A percentile compares a stretch with the other conserved stretches of the same genome.
These are phyloP conservation scores for Glomus cerebriforme DNA, from an alignment of 192 early-diverging fungal genomes.

Conservation along the genomic window DNA sequence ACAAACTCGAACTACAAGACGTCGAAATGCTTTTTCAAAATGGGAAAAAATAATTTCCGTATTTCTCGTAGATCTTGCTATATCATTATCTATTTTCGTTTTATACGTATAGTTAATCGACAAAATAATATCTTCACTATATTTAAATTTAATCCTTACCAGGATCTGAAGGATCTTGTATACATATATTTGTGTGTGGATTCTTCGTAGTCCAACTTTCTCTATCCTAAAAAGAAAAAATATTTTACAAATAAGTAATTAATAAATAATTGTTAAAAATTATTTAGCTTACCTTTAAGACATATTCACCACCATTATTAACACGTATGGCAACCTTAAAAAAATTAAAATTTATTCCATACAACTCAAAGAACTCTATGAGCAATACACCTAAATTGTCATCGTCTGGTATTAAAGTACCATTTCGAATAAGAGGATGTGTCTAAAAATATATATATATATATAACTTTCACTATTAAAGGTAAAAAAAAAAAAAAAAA, in stretches of 20 bases:
- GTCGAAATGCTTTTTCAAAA: constrained; percentile 5
- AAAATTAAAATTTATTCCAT: constrained; percentile 80
- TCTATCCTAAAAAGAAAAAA: background rate
- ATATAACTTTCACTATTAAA: too few relatives aligned
- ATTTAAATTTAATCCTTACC: background rate
- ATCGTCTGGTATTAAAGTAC: constrained; percentile 54
- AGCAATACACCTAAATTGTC: constrained; percentile 87
- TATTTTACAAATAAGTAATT: background rate
- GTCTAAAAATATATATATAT: constrained; percentile 56
- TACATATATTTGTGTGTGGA: constrained; percentile 7
- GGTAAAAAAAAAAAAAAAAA: background rate
- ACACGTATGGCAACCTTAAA: constrained; percentile 65
- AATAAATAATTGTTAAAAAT: background rate
- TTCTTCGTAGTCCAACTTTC: background rate
- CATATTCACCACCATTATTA: constrained; percentile 56
- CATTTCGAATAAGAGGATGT: constrained; percentile 75
- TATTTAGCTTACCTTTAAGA: constrained; percentile 34
- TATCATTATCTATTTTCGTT: constrained; percentile 1
- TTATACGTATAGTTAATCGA: background rate
- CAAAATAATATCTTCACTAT: background rate
- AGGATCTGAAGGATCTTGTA: constrained; percentile 8
- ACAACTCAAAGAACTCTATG: constrained; percentile 92
- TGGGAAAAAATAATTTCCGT: background rate
- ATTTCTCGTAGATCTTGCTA: constrained; percentile 7
- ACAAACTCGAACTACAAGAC: constrained; percentile 5